phyloP scores from a whole-genome alignment of 805 yeast genomes.

The Saccharomyces kudriavzevii region DNA sequence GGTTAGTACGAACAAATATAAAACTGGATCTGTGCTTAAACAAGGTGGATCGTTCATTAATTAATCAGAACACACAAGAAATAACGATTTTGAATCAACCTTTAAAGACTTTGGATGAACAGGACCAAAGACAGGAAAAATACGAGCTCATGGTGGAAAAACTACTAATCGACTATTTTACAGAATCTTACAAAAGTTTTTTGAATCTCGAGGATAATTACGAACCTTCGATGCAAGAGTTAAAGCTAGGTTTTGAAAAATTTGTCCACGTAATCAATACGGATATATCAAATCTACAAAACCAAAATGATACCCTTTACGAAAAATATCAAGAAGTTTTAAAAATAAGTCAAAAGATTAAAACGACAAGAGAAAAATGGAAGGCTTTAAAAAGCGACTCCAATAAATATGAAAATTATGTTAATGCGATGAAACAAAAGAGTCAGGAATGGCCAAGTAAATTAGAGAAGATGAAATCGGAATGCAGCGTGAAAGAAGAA shows the following conservation, averaged over 20 bases:
- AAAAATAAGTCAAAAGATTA: conserved; percentile 40
- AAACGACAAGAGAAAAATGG: conserved; percentile 47
- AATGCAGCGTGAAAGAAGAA: conserved; percentile 34
- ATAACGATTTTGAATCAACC: conserved; percentile 22
- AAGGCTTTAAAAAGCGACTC: conserved; percentile 64
- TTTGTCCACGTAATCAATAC: conserved; percentile 42
- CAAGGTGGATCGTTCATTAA: conserved; percentile 17
- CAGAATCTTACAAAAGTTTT: conserved; percentile 60
- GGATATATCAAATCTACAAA: conserved; percentile 37
- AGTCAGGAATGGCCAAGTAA: conserved; percentile 56
- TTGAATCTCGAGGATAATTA: conserved; percentile 59
- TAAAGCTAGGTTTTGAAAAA: conserved; percentile 47
- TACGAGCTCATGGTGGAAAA: conserved; percentile 34
- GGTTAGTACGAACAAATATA: conserved; percentile 59
- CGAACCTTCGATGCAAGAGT: conserved; percentile 43
- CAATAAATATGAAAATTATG: conserved; percentile 61
- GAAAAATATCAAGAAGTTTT: conserved; percentile 35
- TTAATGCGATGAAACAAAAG: conserved; percentile 56
- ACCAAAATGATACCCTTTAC: conserved; percentile 35
- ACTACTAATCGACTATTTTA: conserved; percentile 51
- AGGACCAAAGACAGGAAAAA: conserved; percentile 27
- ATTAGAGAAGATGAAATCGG: conserved; percentile 48
- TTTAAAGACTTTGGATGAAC: conserved; percentile 22
- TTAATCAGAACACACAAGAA: conserved; percentile 27
- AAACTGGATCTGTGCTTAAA: conserved; percentile 32